Evolutionary conservation across 192 early-diverging fungal genomes (phyloP).

Genomic region (Podochytrium sp.): DNA sequence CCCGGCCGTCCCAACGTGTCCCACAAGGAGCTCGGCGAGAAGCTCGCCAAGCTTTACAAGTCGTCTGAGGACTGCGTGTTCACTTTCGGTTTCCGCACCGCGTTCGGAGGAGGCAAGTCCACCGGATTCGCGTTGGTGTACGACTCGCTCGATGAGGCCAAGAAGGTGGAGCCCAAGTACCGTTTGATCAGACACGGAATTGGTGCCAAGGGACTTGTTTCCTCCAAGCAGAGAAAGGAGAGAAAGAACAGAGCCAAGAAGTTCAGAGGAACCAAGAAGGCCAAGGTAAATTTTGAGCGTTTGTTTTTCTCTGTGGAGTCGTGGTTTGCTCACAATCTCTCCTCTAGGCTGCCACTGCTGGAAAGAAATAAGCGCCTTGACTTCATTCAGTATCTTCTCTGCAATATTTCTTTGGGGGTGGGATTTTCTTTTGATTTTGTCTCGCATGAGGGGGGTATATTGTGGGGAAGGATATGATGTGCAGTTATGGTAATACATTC

Average conservation of each 20-base stretch:
- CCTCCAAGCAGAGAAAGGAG: conserved; percentile 99
- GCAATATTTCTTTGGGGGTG: too few species aligned
- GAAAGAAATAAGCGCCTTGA: conserved; percentile 22
- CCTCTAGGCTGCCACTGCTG: conserved; percentile 29
- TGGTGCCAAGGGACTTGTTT: conserved; percentile 69
- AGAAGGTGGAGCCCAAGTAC: conserved; percentile 99
- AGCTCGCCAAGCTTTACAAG: conserved; percentile 96
- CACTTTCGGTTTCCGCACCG: conserved; percentile 93
- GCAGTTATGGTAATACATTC: too few species aligned
- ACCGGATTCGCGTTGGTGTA: conserved; percentile 97
- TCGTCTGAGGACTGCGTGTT: conserved; percentile 83
- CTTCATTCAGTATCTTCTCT: too few species aligned
- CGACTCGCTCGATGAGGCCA: conserved; percentile 89
- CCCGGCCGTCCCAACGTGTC: conserved; percentile 90
- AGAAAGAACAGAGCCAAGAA: conserved; percentile 99
- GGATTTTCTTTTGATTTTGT: too few species aligned
- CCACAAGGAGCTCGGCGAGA: conserved; percentile 91
- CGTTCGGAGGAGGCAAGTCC: conserved; percentile 95
- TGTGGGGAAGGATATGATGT: too few species aligned
- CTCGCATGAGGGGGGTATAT: too few species aligned
- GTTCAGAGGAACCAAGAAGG: conserved; percentile 96
- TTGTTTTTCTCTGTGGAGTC: background rate
- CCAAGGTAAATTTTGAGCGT: conserved; percentile 40
- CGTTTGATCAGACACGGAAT: conserved; percentile 82
- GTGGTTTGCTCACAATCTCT: background rate